phyloP scores from a whole-genome alignment of 768 basidiomycete species.

The Gautieria morchelliformis region DNA sequence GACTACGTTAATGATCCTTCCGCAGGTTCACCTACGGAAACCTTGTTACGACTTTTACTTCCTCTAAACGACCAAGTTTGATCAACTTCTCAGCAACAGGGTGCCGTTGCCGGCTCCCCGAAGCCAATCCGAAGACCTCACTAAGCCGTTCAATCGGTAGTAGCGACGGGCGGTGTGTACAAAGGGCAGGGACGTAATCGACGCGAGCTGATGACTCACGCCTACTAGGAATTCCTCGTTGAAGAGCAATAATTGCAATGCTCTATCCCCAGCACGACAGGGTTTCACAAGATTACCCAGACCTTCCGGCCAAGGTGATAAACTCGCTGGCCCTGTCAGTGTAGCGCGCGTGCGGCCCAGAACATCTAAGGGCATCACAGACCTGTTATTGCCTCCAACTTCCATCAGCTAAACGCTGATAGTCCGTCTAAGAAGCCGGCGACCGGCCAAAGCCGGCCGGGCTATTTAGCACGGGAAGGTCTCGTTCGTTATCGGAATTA shows the following conservation, averaged over 20 bases:
- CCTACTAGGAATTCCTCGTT: constrained; percentile 87
- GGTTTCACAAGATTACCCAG: constrained; percentile 74
- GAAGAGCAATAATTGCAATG: constrained; percentile 90
- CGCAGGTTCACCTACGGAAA: no score
- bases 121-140: constrained; percentile 74
- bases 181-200: constrained; percentile 49
- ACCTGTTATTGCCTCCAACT: constrained; percentile 89
- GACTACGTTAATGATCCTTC: no score
- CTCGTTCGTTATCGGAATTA: constrained; percentile 94
- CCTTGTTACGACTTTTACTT: no score
- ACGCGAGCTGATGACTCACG: constrained; percentile 79
- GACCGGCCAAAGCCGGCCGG: constrained; percentile 66
- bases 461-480: constrained; percentile 92
- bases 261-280: constrained; percentile 80
- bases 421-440: constrained; percentile 81
- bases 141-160: constrained; percentile 34
- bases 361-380: constrained; percentile 88
- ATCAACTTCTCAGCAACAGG: constrained; percentile 42
- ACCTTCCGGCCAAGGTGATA: constrained; percentile 68
- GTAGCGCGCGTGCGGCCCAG: constrained; percentile 82
- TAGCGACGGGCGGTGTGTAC: no score
- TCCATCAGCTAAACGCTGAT: constrained; percentile 71
- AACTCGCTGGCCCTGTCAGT: constrained; percentile 86
- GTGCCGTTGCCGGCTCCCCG: constrained; percentile 45
- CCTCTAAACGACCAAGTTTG: no score